These are phyloP conservation scores for Xylaria acuta DNA, from an alignment of 495 filamentous ascomycete species.

Conservation along the genomic window DNA sequence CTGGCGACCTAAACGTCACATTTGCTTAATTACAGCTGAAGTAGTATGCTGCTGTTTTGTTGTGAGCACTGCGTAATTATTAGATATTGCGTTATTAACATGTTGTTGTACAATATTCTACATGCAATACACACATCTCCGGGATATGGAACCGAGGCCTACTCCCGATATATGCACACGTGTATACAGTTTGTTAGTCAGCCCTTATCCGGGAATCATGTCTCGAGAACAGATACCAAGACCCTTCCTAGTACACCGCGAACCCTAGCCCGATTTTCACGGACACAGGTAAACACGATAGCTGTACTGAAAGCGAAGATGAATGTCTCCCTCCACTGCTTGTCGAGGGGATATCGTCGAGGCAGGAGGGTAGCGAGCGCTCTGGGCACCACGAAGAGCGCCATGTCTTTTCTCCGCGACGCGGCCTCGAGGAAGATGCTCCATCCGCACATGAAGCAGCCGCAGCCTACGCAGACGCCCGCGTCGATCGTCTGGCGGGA, in stretches of 20 bases:
- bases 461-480: conserved; percentile 75
- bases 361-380: conserved; percentile 81
- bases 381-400: conserved; percentile 84
- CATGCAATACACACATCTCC: not conserved
- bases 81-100: not conserved
- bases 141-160: not conserved
- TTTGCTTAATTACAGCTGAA: not conserved
- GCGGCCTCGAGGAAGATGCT: conserved; percentile 78
- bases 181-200: not conserved
- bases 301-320: conserved; percentile 78
- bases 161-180: not conserved
- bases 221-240: conserved; percentile 60
- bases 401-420: conserved; percentile 75
- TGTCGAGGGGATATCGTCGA: conserved; percentile 68
- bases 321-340: conserved; percentile 77
- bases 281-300: conserved; percentile 73
- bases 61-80: not conserved
- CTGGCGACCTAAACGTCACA: not conserved
- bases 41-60: not conserved
- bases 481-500: conserved; percentile 54
- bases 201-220: conserved; percentile 12
- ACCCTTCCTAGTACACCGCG: conserved; percentile 77
- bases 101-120: not conserved
- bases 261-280: conserved; percentile 69
- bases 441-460: conserved; percentile 84